Base-by-base conservation (phyloP, 768 basidiomycete species). In the Tubosaeta sp. region DNA sequence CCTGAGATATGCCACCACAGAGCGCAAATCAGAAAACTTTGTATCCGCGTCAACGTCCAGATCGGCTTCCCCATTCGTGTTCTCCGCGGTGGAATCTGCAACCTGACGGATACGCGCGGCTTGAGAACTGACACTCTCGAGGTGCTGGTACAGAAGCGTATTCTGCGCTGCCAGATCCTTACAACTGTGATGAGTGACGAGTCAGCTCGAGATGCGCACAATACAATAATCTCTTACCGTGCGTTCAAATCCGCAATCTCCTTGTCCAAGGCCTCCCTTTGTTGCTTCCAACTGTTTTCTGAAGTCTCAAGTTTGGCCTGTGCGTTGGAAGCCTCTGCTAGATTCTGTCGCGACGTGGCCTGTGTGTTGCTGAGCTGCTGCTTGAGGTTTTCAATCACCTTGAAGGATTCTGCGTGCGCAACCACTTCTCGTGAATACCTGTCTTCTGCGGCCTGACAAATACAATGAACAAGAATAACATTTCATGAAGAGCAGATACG, bases 341-440 rank as follows among this genome's bases (percentile, higher is more conserved):
- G 69, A 47, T 80, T 74, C 52, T 90, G 82, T 12, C 86, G 76
- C 9, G 80, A 76, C 9, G 76, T 61, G 2, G 72, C 62, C 58
- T 86, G 83, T 4, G 76, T 69, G 12, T 66, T 61, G 14, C 74
- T 62, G 4, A 94, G 71, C 36, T 90, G 81, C 44, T 81, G 74
- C 64, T 83, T 87, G 54, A 91, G 70, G 10, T 61, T 70, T 11
- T 84, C 81, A 11, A 90, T 76, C 12, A 73, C 55, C 69, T 90
- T 90, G 75, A 94, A 86, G 0, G 87, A 78, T 19, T 92, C 90
- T 0, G 92, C 91, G 64, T 94, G 92, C 1, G 87, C 74, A 29
- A 94, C 71, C n/a, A 94, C 79, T 62, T 91, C 91, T 45, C 83
- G 77, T 5, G 84, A 78, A 58, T 93, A 93, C 48, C 84, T 80